phyloP scores from a whole-genome alignment of 192 early-diverging fungal species.

The Coemansia sp. region DNA sequence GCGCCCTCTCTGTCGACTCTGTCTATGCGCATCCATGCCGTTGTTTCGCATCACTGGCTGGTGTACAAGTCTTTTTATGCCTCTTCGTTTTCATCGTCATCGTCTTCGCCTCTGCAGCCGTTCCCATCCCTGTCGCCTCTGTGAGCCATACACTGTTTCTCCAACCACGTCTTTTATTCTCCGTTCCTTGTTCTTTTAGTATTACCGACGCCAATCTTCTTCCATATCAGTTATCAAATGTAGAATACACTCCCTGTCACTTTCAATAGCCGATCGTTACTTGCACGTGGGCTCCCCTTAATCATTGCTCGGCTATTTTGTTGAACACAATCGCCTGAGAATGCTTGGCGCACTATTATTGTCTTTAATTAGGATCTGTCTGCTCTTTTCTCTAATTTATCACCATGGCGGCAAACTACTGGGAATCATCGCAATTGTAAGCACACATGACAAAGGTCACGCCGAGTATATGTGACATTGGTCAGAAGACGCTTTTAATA shows the following conservation, averaged over 20 bases:
- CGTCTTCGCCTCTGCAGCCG: not conserved
- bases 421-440: slow-evolving; percentile 59
- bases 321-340: not conserved
- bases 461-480: not conserved
- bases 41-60: slow-evolving; percentile 51
- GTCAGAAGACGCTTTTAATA: slow-evolving; percentile 1
- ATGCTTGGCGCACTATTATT: not conserved
- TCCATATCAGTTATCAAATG: not conserved
- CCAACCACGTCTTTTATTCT: not conserved
- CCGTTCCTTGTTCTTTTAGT: slow-evolving; percentile 1
- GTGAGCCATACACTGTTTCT: not conserved
- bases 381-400: not conserved
- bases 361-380: not conserved
- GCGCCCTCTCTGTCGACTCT: slow-evolving; percentile 35
- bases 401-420: slow-evolving; percentile 57
- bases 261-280: not conserved
- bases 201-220: not conserved
- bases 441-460: not conserved
- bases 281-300: not conserved
- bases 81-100: not conserved
- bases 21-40: slow-evolving; percentile 29
- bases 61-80: slow-evolving; percentile 54
- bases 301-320: not conserved
- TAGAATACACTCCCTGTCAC: slow-evolving; percentile 11
- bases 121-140: slow-evolving; percentile 3